phyloP scores from a whole-genome alignment of 306 rosid species.

The Lupinus albus region DNA sequence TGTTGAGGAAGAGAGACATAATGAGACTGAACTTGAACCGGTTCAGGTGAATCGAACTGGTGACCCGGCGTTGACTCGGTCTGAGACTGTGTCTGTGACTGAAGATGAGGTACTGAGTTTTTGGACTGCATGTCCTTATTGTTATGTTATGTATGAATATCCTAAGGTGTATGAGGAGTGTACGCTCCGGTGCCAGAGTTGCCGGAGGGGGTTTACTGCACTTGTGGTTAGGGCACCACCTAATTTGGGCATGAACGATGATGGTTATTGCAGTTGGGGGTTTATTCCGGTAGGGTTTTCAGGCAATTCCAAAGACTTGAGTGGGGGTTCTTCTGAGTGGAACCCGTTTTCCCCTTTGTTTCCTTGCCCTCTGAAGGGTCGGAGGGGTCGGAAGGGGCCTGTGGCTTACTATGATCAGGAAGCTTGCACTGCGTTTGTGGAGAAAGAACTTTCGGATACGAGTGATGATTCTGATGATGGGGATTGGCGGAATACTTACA shows the following conservation, averaged over 20 bases:
- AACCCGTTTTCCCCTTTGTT: constrained; percentile 76
- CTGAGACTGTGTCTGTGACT: not conserved
- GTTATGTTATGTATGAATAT: constrained; percentile 75
- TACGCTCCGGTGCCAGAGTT: constrained; percentile 79
- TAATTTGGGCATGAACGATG: constrained; percentile 44
- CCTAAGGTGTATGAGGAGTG: constrained; percentile 73
- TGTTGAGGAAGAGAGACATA: constrained; percentile 53
- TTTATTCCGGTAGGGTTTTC: constrained; percentile 70
- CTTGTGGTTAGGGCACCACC: constrained; percentile 68
- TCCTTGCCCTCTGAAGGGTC: constrained; percentile 46
- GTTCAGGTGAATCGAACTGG: constrained; percentile 1
- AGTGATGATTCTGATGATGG: constrained; percentile 71
- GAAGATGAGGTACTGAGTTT: constrained; percentile 44
- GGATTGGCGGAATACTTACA: constrained; percentile 44
- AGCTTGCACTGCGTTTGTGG: constrained; percentile 50
- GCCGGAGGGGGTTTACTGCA: constrained; percentile 76
- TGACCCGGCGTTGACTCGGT: constrained; percentile 28
- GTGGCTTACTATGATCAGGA: constrained; percentile 53
- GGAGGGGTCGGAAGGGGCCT: constrained; percentile 33
- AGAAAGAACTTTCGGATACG: constrained; percentile 47
- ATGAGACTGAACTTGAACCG: constrained; percentile 45
- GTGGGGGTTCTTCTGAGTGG: constrained; percentile 57
- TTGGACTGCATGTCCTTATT: constrained; percentile 98
- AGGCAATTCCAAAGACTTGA: constrained; percentile 43
- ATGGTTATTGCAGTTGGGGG: constrained; percentile 74